Conservation (phyloP, 1,284 basidiomycete genomes). For the Xerocomus cyaneibrunnescens region DNA sequence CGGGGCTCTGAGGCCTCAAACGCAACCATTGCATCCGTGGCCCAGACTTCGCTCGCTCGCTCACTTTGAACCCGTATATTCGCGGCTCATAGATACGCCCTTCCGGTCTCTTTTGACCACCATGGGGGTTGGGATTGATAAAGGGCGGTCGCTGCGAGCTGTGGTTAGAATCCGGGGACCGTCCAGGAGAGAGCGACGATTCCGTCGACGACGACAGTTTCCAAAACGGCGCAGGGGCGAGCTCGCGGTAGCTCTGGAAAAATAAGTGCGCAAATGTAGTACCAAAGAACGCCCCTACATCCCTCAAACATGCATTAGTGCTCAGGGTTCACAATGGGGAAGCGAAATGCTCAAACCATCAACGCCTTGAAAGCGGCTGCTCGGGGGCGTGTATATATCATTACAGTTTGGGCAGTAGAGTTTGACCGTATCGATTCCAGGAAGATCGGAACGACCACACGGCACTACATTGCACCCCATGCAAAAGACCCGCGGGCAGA, state of each 20-base stretch:
- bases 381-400: conserved; percentile 95
- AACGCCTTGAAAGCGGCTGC: conserved; percentile 93
- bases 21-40: conserved; percentile 98
- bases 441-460: conserved; percentile 93
- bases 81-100: conserved; percentile 88
- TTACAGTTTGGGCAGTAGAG: conserved; percentile 98
- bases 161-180: conserved; percentile 48
- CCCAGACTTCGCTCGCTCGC: conserved; percentile 83
- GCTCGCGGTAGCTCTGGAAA: conserved; percentile 95
- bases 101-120: conserved; percentile 82
- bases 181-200: conserved; percentile 53
- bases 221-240: conserved; percentile 86
- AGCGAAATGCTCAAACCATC: conserved; percentile 66
- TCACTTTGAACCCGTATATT: conserved; percentile 92
- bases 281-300: conserved; percentile 94
- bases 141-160: conserved; percentile 58
- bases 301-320: conserved; percentile 23
- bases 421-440: conserved; percentile 98
- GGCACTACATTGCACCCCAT: conserved; percentile 89
- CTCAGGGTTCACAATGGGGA: neutral
- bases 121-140: conserved; percentile 80
- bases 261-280: conserved; percentile 98
- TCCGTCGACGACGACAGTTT: conserved; percentile 53
- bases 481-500: conserved; percentile 96
- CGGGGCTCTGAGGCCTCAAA: conserved; percentile 74